phyloP scores from a whole-genome alignment of 179 eudicot species.

The Silene coronaria region DNA sequence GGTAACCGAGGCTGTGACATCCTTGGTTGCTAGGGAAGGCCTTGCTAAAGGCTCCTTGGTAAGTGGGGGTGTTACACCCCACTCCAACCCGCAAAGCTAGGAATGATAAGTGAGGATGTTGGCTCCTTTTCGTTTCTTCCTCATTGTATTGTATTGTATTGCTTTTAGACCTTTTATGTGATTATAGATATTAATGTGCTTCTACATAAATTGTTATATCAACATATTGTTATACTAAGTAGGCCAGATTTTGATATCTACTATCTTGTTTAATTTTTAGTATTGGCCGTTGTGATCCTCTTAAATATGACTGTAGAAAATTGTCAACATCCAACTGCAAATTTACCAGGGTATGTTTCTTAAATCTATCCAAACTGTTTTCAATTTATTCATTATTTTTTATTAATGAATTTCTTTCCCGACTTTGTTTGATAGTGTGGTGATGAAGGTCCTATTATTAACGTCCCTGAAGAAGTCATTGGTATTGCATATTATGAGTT shows the following conservation, averaged over 20 bases:
- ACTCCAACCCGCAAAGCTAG: not conserved
- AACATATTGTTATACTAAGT: too few relatives aligned
- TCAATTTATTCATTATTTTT: not conserved
- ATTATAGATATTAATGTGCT: too few relatives aligned
- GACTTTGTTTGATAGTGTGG: constrained; percentile 15
- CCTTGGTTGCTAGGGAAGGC: too few relatives aligned
- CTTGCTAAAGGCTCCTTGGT: too few relatives aligned
- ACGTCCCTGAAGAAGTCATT: not conserved
- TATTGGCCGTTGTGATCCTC: not conserved
- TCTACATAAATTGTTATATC: too few relatives aligned
- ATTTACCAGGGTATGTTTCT: not conserved
- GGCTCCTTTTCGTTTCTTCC: not conserved
- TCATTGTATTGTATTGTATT: too few relatives aligned
- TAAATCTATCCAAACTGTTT: not conserved
- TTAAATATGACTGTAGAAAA: not conserved
- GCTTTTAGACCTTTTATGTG: too few relatives aligned
- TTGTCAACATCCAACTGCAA: not conserved
- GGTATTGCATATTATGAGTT: not conserved
- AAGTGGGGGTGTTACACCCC: too few relatives aligned
- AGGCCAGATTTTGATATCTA: too few relatives aligned
- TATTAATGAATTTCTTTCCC: not conserved
- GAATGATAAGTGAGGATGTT: not conserved
- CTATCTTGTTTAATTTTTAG: too few relatives aligned
- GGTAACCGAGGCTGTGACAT: too few relatives aligned
- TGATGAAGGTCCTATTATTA: not conserved